Evolutionary conservation across 768 basidiomycete genomes (phyloP).

Genomic region (Naganishia antarctica): DNA sequence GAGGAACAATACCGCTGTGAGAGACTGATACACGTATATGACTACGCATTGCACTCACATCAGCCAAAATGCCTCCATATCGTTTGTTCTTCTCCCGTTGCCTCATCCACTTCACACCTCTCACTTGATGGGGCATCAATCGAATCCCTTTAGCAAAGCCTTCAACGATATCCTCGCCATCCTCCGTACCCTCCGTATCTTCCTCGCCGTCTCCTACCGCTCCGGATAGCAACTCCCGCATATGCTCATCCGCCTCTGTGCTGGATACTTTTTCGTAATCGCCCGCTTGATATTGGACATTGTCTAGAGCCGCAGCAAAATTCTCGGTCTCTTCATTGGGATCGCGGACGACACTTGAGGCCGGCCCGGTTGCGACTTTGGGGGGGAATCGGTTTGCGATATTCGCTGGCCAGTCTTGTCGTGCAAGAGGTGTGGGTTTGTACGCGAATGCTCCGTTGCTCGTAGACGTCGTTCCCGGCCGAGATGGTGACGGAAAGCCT

Average conservation of each 20-base stretch:
- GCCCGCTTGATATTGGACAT: conserved; percentile 31
- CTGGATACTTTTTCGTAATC: conserved; percentile 37
- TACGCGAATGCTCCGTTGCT: not conserved
- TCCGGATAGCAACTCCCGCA: conserved; percentile 70
- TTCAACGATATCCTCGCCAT: conserved; percentile 65
- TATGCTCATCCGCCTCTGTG: conserved; percentile 69
- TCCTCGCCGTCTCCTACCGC: conserved; percentile 56
- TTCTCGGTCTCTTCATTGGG: conserved; percentile 25
- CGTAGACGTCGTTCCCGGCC: not conserved
- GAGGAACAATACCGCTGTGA: conserved; percentile 29
- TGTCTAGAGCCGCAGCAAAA: conserved; percentile 30
- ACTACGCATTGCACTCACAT: conserved; percentile 49
- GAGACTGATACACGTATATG: not conserved
- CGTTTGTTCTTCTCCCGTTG: conserved; percentile 74
- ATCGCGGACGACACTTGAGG: not conserved
- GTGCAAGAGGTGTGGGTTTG: conserved; percentile 3
- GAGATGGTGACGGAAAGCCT: conserved; percentile 16
- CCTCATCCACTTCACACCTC: conserved; percentile 81
- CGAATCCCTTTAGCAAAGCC: conserved; percentile 68
- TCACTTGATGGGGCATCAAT: conserved; percentile 80
- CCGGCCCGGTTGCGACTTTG: not conserved
- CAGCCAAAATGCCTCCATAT: conserved; percentile 81
- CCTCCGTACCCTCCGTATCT: conserved; percentile 53
- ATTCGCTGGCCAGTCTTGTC: conserved; percentile 5
- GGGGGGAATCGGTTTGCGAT: conserved; percentile 15